Base-by-base conservation (phyloP, 371 early-diverging fungal species). In the Mucor mucedo region DNA sequence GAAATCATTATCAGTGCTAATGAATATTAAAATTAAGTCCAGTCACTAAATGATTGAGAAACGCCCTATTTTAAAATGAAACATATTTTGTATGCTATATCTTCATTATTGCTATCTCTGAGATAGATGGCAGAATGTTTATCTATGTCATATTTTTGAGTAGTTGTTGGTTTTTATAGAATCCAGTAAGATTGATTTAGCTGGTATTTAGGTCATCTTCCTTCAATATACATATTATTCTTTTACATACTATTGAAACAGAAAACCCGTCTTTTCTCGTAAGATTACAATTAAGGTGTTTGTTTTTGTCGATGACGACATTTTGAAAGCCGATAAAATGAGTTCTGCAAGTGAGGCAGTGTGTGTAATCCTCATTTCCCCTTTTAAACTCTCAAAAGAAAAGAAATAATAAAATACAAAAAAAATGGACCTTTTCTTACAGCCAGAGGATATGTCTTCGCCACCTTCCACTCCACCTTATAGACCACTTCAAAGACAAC, bases 91-190 rank as follows among this genome's bases (percentile, higher is more conserved):
- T 21, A 1, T 21, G 21, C 21, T 29, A 45, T 29, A 1, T 60
- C 62, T 3, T 61, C 66, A 44, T 73, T 69, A 16, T 61, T 59
- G 30, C 64, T 66, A 4, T 72, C 72, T 14, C 62, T 60, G 9
- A 72, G 30, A 39, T 53, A 48, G 48, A 66, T 32, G 9, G 69
- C 65, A 3, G 69, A 66, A 50, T 66, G 66, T 5, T 28, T 40
- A 38, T 54, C 65, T 65, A 21, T 39, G 14, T 21, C 9, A 14
- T 2, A 29, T 30, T 30, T 6, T 35, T 35, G 8, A 35, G 6
- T 35, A 6, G 35, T 8, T 35, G 35, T 35, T 35, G 35, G 21
- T 21, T 21, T 21, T 21, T 21, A 21, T 21, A 21, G 21, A 21
- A 21, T 21, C 21, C 21, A 21, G 21, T 35, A 35, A 1, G 8